phyloP scores from a whole-genome alignment of 495 filamentous ascomycete species.

The Mycothermus thermophilus region DNA sequence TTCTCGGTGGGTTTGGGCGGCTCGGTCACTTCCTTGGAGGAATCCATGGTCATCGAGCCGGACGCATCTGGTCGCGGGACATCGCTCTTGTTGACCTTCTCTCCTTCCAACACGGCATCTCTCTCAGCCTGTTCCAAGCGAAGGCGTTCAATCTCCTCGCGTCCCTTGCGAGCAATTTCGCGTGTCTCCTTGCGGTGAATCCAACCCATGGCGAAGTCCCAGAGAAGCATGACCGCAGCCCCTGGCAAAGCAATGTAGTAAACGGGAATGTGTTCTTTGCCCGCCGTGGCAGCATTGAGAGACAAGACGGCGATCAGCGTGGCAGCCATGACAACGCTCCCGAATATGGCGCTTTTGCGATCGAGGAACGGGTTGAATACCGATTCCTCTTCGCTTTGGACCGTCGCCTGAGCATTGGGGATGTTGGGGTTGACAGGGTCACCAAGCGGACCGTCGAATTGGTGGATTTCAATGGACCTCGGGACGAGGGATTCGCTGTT shows the following conservation, averaged over 20 bases:
- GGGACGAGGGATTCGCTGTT: slow-evolving; percentile 47
- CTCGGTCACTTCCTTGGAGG: too few relatives aligned
- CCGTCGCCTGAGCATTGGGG: slow-evolving; percentile 42
- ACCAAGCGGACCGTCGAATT: slow-evolving; percentile 42
- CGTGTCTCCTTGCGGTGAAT: slow-evolving; percentile 42
- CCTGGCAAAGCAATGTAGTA: slow-evolving; percentile 50
- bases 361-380: slow-evolving; percentile 60
- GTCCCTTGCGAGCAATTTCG: slow-evolving; percentile 42
- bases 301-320: slow-evolving; percentile 45
- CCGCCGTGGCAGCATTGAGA: slow-evolving; percentile 42
- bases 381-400: slow-evolving; percentile 42
- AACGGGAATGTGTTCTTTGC: slow-evolving; percentile 32
- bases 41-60: too few relatives aligned
- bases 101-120: too few relatives aligned
- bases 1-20: too few relatives aligned
- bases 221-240: slow-evolving; percentile 47
- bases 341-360: slow-evolving; percentile 45
- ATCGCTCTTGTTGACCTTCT: neutral
- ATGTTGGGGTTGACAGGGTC: slow-evolving; percentile 53
- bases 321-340: slow-evolving; percentile 44
- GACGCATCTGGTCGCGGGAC: neutral
- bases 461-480: slow-evolving; percentile 47
- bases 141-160: slow-evolving; percentile 34
- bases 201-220: slow-evolving; percentile 48
- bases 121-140: slow-evolving; percentile 22